Percentiles rank a stretch among this genome's conserved stretches.
Conservation (phyloP, 495 filamentous ascomycete genomes). For the Baudoinia panamericana region DNA sequence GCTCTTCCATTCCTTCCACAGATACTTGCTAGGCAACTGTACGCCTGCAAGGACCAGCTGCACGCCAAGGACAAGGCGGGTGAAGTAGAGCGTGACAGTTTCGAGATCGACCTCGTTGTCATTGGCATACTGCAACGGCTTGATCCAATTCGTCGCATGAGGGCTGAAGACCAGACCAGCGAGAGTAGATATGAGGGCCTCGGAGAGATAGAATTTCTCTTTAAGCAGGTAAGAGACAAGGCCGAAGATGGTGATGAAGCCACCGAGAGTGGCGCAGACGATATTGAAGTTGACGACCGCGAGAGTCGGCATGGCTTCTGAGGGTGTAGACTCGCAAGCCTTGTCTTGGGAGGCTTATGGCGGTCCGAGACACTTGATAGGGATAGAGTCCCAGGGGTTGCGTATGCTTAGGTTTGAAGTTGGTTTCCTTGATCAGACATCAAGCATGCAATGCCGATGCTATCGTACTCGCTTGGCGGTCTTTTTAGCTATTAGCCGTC, state of each 20-base stretch:
- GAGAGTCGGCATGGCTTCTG: constrained; percentile 56
- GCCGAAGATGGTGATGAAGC: constrained; percentile 78
- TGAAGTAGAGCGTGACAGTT: constrained; percentile 66
- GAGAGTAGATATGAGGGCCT: constrained; percentile 74
- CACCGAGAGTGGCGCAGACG: constrained; percentile 66
- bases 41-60: constrained; percentile 83
- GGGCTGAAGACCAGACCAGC: constrained; percentile 70
- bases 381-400: too few species aligned
- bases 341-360: not conserved
- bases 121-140: constrained; percentile 63
- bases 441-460: not conserved
- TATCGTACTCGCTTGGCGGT: constrained; percentile 13
- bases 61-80: constrained; percentile 77
- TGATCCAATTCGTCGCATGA: constrained; percentile 61
- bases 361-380: too few species aligned
- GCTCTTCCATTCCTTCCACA: constrained; percentile 67
- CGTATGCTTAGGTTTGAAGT: too few species aligned
- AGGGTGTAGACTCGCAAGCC: not conserved
- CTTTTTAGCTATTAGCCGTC: not conserved
- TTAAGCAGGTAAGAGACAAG: constrained; percentile 82
- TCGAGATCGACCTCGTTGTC: constrained; percentile 46
- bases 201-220: constrained; percentile 81
- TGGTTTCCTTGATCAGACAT: not conserved
- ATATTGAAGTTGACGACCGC: constrained; percentile 79
- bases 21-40: constrained; percentile 79